Percentiles rank a stretch among this genome's conserved stretches.
These are phyloP conservation scores for Rhynchosporium graminicola DNA, from an alignment of 2,329 filamentous ascomycete species.

Conservation along the genomic window DNA sequence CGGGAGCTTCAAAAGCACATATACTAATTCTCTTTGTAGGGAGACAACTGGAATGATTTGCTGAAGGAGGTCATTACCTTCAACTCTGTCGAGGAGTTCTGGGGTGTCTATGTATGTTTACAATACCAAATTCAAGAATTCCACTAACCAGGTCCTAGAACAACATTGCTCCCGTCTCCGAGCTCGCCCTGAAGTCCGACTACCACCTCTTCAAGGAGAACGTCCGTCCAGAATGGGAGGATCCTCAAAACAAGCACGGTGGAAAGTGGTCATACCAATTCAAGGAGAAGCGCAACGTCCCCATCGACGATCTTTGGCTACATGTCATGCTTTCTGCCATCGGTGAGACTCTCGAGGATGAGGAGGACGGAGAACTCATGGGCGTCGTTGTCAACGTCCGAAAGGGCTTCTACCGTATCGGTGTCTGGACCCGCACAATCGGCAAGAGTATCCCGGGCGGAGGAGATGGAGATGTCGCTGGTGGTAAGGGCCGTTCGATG, in stretches of 20 bases:
- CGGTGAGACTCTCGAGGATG: constrained; percentile 97
- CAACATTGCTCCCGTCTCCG: constrained; percentile 95
- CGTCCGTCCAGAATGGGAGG: constrained; percentile 97
- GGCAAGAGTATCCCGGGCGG: constrained; percentile 80
- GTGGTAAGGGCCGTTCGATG: constrained; percentile 72
- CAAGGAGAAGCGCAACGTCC: constrained; percentile 90
- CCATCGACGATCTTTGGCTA: constrained; percentile 94
- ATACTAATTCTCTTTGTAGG: constrained; percentile 53
- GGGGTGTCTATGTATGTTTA: constrained; percentile 91
- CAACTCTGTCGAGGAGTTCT: constrained; percentile 98
- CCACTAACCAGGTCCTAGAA: constrained; percentile 60
- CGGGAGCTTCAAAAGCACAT: not conserved
- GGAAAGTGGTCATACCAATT: constrained; percentile 99
- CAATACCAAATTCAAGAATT: not conserved
- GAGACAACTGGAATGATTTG: constrained; percentile 98
- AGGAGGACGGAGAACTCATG: constrained; percentile 96
- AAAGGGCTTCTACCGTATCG: constrained; percentile 97
- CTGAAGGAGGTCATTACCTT: constrained; percentile 99
- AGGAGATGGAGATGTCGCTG: constrained; percentile 70
- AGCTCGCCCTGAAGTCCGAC: constrained; percentile 95
- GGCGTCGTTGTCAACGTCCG: constrained; percentile 98
- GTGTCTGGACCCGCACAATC: constrained; percentile 94
- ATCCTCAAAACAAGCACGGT: constrained; percentile 97
- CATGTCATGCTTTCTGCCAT: constrained; percentile 96
- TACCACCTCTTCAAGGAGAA: constrained; percentile 99